A percentile compares a stretch with the other conserved stretches of the same genome.
Conservation (phyloP, 2,329 filamentous ascomycete species). For the Macrophomina tecta region DNA sequence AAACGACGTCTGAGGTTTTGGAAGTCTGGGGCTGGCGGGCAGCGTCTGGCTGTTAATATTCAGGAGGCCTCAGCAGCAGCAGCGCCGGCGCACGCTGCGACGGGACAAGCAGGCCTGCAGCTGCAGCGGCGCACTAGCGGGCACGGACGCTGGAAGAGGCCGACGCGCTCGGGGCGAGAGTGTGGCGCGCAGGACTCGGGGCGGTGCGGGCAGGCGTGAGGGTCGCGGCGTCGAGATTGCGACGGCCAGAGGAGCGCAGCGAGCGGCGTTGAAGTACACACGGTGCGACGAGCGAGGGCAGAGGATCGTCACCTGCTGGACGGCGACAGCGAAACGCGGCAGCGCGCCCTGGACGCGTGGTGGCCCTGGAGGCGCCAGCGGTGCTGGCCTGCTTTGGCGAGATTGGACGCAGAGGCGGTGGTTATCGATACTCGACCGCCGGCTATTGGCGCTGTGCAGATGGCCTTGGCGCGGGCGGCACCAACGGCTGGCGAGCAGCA, state of each 20-base stretch:
- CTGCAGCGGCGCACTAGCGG: slow-evolving; percentile 18
- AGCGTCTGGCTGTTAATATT: slow-evolving; percentile 25
- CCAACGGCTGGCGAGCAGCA: slow-evolving; percentile 8
- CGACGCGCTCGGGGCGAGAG: background rate
- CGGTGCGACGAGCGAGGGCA: slow-evolving; percentile 2
- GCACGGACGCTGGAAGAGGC: slow-evolving; percentile 19
- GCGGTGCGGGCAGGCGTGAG: slow-evolving; percentile 6
- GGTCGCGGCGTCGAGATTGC: slow-evolving; percentile 13
- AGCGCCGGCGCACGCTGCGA: slow-evolving; percentile 17
- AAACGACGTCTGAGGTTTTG: slow-evolving; percentile 25
- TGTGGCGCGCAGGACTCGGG: slow-evolving; percentile 6
- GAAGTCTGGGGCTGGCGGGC: slow-evolving; percentile 17
- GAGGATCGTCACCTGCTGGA: slow-evolving; percentile 17
- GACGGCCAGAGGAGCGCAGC: background rate
- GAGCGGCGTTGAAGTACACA: slow-evolving; percentile 5
- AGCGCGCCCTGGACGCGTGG: slow-evolving; percentile 13
- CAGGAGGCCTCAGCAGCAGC: slow-evolving; percentile 23
- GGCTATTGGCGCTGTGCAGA: slow-evolving; percentile 10
- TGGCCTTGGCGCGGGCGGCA: background rate
- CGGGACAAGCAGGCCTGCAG: slow-evolving; percentile 18
- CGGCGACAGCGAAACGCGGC: slow-evolving; percentile 13
- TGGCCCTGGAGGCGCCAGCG: slow-evolving; percentile 12
- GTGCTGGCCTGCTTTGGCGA: slow-evolving; percentile 9
- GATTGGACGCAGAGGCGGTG: slow-evolving; percentile 14
- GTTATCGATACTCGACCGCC: slow-evolving; percentile 17